Conservation (phyloP, 1,284 basidiomycete species). For the Volvariella volvacea region DNA sequence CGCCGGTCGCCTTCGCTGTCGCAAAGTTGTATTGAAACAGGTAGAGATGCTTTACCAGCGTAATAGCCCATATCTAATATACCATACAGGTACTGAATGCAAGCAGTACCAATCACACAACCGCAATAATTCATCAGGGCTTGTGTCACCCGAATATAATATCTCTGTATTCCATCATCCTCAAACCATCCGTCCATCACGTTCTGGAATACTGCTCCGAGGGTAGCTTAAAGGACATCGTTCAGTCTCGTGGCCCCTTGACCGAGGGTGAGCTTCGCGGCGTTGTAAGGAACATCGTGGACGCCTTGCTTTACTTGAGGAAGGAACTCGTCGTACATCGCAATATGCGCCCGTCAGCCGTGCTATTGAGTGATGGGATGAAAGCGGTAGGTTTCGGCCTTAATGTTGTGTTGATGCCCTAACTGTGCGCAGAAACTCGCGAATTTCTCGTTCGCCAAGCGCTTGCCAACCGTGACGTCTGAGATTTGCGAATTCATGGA, state of each 20-base stretch:
- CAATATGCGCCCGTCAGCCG: slow-evolving; percentile 24
- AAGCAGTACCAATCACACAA: neutral
- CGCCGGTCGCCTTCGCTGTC: slow-evolving; percentile 12
- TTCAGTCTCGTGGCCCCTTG: slow-evolving; percentile 20
- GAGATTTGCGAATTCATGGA: slow-evolving; percentile 11
- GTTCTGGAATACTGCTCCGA: slow-evolving; percentile 38
- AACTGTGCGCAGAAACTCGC: slow-evolving; percentile 28
- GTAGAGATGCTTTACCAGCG: slow-evolving; percentile 1
- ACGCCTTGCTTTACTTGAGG: slow-evolving; percentile 37
- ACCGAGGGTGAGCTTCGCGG: slow-evolving; percentile 30
- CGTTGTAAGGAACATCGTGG: slow-evolving; percentile 31
- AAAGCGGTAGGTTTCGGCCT: slow-evolving; percentile 22
- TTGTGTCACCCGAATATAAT: slow-evolving; percentile 44
- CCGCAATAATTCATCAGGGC: slow-evolving; percentile 28
- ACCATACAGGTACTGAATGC: no score
- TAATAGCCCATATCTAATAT: neutral
- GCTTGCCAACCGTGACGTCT: slow-evolving; percentile 19
- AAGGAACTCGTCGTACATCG: slow-evolving; percentile 33
- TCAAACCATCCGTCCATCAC: slow-evolving; percentile 23
- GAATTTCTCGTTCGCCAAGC: slow-evolving; percentile 19
- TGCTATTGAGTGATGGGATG: slow-evolving; percentile 27
- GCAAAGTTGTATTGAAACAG: slow-evolving; percentile 11
- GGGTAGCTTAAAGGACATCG: slow-evolving; percentile 29
- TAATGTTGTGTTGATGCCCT: neutral
- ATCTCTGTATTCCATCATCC: slow-evolving; percentile 38